These are phyloP conservation scores for Alternaria longipes DNA, from an alignment of 2,329 filamentous ascomycete genomes.

Conservation along the genomic window DNA sequence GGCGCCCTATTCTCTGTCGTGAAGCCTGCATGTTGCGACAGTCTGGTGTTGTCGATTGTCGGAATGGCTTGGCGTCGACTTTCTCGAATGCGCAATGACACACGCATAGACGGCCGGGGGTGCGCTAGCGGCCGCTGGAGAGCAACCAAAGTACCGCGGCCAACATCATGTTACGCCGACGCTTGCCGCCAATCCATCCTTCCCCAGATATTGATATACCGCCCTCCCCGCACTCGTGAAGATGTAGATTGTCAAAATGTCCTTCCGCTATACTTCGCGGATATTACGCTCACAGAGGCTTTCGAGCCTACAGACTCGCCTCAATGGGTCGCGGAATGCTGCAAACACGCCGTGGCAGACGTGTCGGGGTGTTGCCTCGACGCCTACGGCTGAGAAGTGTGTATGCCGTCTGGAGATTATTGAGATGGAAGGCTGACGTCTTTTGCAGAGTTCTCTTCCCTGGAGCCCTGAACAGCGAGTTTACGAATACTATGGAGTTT, in stretches of 20 bases:
- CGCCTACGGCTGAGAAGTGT: conserved; percentile 68
- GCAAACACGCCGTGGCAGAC: conserved; percentile 44
- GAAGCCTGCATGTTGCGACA: conserved; percentile 40
- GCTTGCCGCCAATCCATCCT: conserved; percentile 42
- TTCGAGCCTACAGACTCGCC: conserved; percentile 17
- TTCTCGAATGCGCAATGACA: conserved; percentile 37
- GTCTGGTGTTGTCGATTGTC: conserved; percentile 12
- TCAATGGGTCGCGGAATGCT: conserved; percentile 29
- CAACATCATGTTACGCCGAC: conserved; percentile 32
- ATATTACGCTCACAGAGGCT: conserved; percentile 34
- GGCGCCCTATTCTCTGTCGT: conserved; percentile 38
- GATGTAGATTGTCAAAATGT: conserved; percentile 46
- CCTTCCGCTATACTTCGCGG: conserved; percentile 43
- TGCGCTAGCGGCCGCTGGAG: conserved; percentile 17
- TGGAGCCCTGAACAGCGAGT: conserved; percentile 93
- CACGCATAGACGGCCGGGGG: conserved; percentile 28
- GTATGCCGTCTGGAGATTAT: conserved; percentile 26
- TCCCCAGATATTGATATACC: conserved; percentile 37
- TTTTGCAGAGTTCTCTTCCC: conserved; percentile 73
- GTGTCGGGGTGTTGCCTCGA: conserved; percentile 67
- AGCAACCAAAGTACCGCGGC: neutral
- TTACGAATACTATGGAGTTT: conserved; percentile 82
- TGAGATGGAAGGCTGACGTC: neutral
- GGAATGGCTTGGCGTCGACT: conserved; percentile 41
- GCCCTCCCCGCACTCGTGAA: conserved; percentile 16